Base-by-base conservation (phyloP, 1,139 yeast genomes). In the Geotrichum reessii region DNA sequence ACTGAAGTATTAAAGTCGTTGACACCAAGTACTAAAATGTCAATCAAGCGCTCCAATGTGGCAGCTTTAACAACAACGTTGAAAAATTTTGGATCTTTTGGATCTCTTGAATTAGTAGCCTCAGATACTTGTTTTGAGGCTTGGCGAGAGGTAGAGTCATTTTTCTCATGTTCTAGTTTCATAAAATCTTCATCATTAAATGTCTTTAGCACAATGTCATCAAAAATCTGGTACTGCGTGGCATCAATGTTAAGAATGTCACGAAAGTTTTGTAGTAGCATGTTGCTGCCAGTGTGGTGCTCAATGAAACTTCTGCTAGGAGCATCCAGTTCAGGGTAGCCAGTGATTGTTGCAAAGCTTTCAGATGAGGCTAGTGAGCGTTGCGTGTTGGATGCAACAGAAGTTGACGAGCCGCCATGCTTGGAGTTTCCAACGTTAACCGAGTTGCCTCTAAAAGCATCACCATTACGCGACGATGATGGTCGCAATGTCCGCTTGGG, bases 211-310 rank as follows among this genome's bases (percentile, higher is more conserved):
- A 85, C 78, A 31, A 85, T 73, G 46, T 80, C 81, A 50, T 78
- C 77, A 42, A 77, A 77, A 47, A 83, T 75, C 62, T 78, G 82
- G 63, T 83, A 81, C 44, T 82, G 74, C 55, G 77, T 78, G 22
- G 82, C 77, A 37, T 82, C 85, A 56, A 82, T 78, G 63, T 84
- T 83, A 65, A 85, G 79, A 6, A 83, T 75, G 66, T 85, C 90
- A 53, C 85, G 76, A 24, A 85, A 78, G 51, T 78, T 77, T 58
- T 78, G 78, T 67, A 83, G 73, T 55, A 84, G 71, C 4, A 76
- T 75, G 63, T 81, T 83, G 56, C 75, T 70, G 42, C 75, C 74
- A 8, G 74, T 64, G 50, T 70, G 68, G 66, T 70, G 67, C 67
- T 79, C 60, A 63, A 77, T 66, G 55, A 73, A 73, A 57, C 60